Base-by-base conservation (phyloP, 768 basidiomycete species). In the Coprinopsis sp. region DNA sequence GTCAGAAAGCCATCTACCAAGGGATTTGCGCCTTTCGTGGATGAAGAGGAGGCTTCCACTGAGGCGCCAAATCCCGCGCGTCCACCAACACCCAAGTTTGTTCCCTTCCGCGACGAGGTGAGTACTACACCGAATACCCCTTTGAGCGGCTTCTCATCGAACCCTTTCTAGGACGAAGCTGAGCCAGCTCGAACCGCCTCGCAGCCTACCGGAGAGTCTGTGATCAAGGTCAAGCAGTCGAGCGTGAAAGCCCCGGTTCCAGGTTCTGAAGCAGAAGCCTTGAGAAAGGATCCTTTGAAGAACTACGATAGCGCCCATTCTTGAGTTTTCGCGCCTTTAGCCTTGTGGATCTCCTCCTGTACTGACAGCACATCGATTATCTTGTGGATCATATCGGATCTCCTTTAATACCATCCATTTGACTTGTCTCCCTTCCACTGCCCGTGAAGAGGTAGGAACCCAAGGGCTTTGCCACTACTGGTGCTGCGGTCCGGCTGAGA, bases 261-360 rank as follows among this genome's bases (percentile, higher is more conserved):
- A 30, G 64, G 72, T 24, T 78, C 82, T 2, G 87, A 89, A 62
- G 85, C 85, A 25, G 88, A 91, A 58, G 87, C 85, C 2, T 59
- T 91, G 48, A 71, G 87, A 50, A 86, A 78, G 54, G 84, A 89
- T 59, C 88, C 88, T 2, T 65, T 91, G 60, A 89, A 87, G 70
- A 90, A 91, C 58, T 88, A 90, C 49, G 51, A 52, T 45, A 24
- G 23, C 13, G 48, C n/a, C n/a, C n/a, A n/a, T n/a, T n/a, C n/a
- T n/a, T n/a, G n/a, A 18, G 14, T 30, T 30, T 29, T 37, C 21
- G n/a, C n/a, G n/a, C n/a, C n/a, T n/a, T n/a, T n/a, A n/a, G n/a
- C n/a, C n/a, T n/a, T n/a, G n/a, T n/a, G n/a, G n/a, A n/a, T n/a
- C n/a, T n/a, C n/a, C n/a, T n/a, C n/a, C n/a, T n/a, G n/a, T n/a